Base-by-base conservation (phyloP, 257 asterid genomes). In the Paulownia fortunei region DNA sequence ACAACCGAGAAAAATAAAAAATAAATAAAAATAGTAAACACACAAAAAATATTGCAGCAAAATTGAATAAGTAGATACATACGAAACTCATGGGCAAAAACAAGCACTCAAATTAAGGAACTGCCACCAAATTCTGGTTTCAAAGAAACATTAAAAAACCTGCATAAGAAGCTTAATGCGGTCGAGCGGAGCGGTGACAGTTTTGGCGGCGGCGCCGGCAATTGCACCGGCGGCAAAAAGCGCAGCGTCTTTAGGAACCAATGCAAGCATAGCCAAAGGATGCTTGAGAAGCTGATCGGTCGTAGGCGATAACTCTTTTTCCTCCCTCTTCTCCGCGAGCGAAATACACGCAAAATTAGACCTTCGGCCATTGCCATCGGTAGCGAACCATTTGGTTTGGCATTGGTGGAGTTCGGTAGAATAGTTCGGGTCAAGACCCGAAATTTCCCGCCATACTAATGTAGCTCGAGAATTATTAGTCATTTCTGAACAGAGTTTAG, bases 111-210 rank as follows among this genome's bases (percentile, higher is more conserved):
- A 36, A 63, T 56, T 36, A 62, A 54, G 21, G 19, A 79, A 63
- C 56, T 10, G 60, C 67, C 19, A 49, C 49, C 26, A 16, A 67
- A 77, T 65, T 66, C 49, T 13, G 71, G 24, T 56, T 39, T 8
- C 15, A 19, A 67, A 2, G 24, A 4, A n/a, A 15, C n/a, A n/a
- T n/a, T n/a, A 41, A 65, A 0, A 5, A 58, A 93, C 99, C 98
- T 95, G 99, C 98, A 95, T 84, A 68, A 96, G 93, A 52, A 96
- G 91, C 91, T 96, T 96, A 76, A 93, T 80, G 51, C 99, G 94
- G 82, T 96, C 98, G 67, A 96, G 97, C 32, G 99, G 99, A 10
- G 97, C 99, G 8, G 96, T 96, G 69, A 96, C 89, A 23, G 97
- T 85, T 80, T 96, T 96, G 1, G 98, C 97, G 8, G 97, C 90